Evolutionary conservation across 2,329 filamentous ascomycete species (phyloP).

Genomic region (Colletotrichum godetiae): DNA sequence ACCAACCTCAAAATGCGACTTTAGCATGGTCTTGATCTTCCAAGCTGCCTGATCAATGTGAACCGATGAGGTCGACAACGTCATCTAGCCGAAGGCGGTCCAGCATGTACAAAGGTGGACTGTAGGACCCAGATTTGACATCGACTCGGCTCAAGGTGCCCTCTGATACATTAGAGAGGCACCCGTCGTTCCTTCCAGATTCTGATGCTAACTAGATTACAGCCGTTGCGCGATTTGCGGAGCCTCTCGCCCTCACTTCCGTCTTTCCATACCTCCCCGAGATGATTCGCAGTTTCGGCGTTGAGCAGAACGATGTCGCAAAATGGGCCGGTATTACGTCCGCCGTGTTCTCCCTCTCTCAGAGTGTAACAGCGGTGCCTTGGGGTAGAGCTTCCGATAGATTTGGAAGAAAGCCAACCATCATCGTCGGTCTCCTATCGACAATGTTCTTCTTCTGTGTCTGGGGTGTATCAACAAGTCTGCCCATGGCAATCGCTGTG

Average conservation of each 20-base stretch:
- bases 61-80: constrained; percentile 11
- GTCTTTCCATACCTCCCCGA: constrained; percentile 79
- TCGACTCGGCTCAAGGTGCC: neutral
- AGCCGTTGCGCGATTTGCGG: constrained; percentile 84
- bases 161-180: neutral
- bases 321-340: constrained; percentile 84
- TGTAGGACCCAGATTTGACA: neutral
- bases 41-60: constrained; percentile 35
- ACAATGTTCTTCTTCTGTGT: constrained; percentile 85
- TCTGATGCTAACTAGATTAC: constrained; percentile 20
- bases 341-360: constrained; percentile 77
- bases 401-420: constrained; percentile 84
- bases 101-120: neutral
- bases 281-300: constrained; percentile 84
- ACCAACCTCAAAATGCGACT: constrained; percentile 29
- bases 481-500: constrained; percentile 83
- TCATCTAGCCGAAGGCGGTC: constrained; percentile 18
- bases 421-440: constrained; percentile 77
- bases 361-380: constrained; percentile 77
- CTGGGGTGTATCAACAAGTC: constrained; percentile 84
- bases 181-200: neutral
- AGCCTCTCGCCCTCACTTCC: constrained; percentile 78
- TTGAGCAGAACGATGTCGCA: constrained; percentile 77
- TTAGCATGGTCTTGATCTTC: constrained; percentile 30
- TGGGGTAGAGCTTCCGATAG: constrained; percentile 84